Percentiles rank a stretch among this genome's conserved stretches.
Conservation (phyloP, 345 rosid species). For the Linum lewisii region DNA sequence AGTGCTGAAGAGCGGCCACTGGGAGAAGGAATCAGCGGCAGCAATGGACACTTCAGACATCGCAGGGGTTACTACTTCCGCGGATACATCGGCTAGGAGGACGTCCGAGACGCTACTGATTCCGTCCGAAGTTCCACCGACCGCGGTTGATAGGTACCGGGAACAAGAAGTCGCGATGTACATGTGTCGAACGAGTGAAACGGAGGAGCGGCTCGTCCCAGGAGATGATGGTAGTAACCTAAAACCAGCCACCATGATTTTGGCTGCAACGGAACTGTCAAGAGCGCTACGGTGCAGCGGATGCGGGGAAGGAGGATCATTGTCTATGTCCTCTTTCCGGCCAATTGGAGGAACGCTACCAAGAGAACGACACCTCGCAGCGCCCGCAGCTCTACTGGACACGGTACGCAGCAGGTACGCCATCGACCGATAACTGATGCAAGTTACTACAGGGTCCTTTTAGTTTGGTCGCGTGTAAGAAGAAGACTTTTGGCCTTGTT, state of each 20-base stretch:
- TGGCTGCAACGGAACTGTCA: background rate
- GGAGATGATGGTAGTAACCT: background rate
- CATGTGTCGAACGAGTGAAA: background rate
- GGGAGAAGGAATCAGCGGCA: background rate
- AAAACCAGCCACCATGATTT: background rate
- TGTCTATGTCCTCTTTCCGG: background rate
- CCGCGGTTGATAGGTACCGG: background rate
- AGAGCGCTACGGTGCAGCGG: background rate
- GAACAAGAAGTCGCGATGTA: background rate
- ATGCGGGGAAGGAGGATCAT: background rate
- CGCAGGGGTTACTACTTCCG: background rate
- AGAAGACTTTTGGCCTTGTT: too few species aligned
- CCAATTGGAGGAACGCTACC: background rate
- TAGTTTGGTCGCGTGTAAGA: too few species aligned
- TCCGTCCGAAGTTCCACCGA: background rate
- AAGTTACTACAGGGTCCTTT: too few species aligned
- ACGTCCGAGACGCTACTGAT: background rate
- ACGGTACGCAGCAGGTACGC: background rate
- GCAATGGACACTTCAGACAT: background rate
- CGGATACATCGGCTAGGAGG: background rate
- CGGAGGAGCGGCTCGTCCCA: background rate
- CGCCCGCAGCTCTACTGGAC: background rate
- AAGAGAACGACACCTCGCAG: background rate
- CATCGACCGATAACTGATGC: background rate
- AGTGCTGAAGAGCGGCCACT: background rate